These are phyloP conservation scores for Bipolaris bicolor DNA, from an alignment of 2,329 filamentous ascomycete genomes.

Conservation along the genomic window DNA sequence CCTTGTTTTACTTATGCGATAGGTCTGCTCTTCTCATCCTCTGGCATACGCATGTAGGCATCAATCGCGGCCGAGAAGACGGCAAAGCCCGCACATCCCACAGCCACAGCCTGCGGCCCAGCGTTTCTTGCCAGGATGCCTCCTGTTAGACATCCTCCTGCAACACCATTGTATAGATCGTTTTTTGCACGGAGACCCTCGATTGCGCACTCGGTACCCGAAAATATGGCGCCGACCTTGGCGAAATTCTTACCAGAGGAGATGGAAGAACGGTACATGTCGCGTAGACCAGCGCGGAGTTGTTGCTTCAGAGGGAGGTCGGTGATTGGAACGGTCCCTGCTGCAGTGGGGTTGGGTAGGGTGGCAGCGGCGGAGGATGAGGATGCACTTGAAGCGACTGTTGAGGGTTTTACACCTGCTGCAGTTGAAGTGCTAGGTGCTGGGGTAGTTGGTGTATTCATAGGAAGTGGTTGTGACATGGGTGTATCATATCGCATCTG, in stretches of 20 bases:
- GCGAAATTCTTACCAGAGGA: slow-evolving; percentile 92
- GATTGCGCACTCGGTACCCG: slow-evolving; percentile 93
- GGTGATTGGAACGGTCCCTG: slow-evolving; percentile 56
- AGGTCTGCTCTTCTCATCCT: slow-evolving; percentile 50
- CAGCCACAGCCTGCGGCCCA: slow-evolving; percentile 83
- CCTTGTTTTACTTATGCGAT: slow-evolving; percentile 38
- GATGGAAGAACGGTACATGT: slow-evolving; percentile 87
- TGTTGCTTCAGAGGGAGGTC: slow-evolving; percentile 82
- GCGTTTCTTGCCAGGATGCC: slow-evolving; percentile 85
- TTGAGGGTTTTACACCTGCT: slow-evolving; percentile 14
- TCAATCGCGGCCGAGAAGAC: slow-evolving; percentile 93
- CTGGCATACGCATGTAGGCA: slow-evolving; percentile 71
- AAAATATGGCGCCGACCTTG: slow-evolving; percentile 87
- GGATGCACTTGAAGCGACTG: slow-evolving; percentile 4
- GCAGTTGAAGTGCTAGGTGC: slow-evolving; percentile 39
- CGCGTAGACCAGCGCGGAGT: slow-evolving; percentile 83
- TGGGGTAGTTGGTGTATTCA: slow-evolving; percentile 51
- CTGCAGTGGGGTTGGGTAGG: slow-evolving; percentile 43
- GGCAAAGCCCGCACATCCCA: slow-evolving; percentile 92
- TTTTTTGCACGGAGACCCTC: slow-evolving; percentile 93
- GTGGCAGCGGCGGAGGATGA: slow-evolving; percentile 72
- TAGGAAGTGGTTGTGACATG: slow-evolving; percentile 59
- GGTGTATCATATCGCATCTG: slow-evolving; percentile 99
- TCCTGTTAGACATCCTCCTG: slow-evolving; percentile 88
- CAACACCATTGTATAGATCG: slow-evolving; percentile 85